Evolutionary conservation across 2,329 filamentous ascomycete genomes (phyloP), one percentile per base, ranked within the genome.

Genomic region (Fonsecaea monophora): DNA sequence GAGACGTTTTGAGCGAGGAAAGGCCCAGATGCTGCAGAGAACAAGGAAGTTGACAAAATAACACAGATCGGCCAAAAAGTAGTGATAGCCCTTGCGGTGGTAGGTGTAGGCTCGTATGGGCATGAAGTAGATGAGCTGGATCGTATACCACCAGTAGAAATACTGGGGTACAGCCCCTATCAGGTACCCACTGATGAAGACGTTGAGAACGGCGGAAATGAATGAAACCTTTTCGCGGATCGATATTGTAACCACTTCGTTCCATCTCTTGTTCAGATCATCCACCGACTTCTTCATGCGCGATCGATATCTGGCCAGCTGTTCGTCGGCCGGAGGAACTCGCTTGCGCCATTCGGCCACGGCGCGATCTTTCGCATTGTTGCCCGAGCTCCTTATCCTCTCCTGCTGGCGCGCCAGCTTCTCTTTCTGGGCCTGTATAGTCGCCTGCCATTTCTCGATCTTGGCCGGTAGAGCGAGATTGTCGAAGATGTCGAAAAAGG

Each of bases 1-100:
- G 15, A 99, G 85, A 53, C 94, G 89, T 79, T 96, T 97, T 12
- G 94, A 97, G 60, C 86, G 82, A 0, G 95, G 95, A 74, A 98
- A 97, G 38, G 91, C 84, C 94, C 94, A 99, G 59, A 99, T 87
- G 73, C 89, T 91, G 67, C 96, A 82, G 70, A 94, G 83, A 37
- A 92, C 82, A 62, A 99, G 85, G 38, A 97, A 81, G 79, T 99
- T 99, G 84, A 96, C 93, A 75, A 98, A 99, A 81, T 99, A 99
- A 82, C 95, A 99, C 54, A 99, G 87, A 79, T 99, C 95, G 42
- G 94, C 94, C 34, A 98, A 83, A 80, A 99, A 98, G 81, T 99
- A 99, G 79, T 97, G 94, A 75, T 96, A 97, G 64, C 94, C 95
- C 65, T 91, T 91, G 74, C 89, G 89, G 76, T 92, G 92, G 79